Evolutionary conservation across 1,284 basidiomycete species (phyloP).

Genomic region (Pseudozyma sp.): DNA sequence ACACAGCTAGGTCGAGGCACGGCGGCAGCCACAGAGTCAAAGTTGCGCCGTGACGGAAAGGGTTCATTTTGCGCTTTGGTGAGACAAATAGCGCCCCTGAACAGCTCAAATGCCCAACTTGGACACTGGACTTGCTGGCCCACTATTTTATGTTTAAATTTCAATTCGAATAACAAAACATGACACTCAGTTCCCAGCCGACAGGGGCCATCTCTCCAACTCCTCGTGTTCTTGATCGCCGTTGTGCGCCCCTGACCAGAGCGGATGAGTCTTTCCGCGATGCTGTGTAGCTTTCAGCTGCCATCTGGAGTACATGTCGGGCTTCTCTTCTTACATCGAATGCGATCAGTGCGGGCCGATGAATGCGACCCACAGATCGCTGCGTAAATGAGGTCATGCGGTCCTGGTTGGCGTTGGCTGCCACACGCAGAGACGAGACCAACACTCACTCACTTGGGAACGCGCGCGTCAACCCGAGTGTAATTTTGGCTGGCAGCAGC

Average conservation of each 20-base stretch:
- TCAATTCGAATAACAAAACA: not conserved
- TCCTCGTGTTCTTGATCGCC: not conserved
- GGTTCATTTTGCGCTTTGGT: not conserved
- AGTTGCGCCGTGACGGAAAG: not conserved
- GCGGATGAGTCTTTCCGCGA: not conserved
- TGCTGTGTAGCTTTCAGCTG: no score
- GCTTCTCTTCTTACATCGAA: no score
- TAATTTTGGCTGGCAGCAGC: not conserved
- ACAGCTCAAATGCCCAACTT: no score
- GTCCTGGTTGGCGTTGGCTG: no score
- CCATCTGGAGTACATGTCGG: no score
- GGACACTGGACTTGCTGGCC: not conserved
- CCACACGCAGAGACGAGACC: constrained; percentile 6
- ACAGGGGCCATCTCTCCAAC: constrained; percentile 12
- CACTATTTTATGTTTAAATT: constrained; percentile 1
- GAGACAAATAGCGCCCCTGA: not conserved
- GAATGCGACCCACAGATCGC: no score
- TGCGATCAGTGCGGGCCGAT: no score
- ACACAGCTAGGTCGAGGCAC: no score
- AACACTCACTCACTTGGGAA: constrained; percentile 2
- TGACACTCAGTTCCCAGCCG: constrained; percentile 3
- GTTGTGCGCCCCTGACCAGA: constrained; percentile 1
- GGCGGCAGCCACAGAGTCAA: no score
- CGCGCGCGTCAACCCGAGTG: not conserved
- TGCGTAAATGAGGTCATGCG: not conserved